phyloP scores from a whole-genome alignment of 2,329 filamentous ascomycete species.

The Conoideocrella luteorostrata region DNA sequence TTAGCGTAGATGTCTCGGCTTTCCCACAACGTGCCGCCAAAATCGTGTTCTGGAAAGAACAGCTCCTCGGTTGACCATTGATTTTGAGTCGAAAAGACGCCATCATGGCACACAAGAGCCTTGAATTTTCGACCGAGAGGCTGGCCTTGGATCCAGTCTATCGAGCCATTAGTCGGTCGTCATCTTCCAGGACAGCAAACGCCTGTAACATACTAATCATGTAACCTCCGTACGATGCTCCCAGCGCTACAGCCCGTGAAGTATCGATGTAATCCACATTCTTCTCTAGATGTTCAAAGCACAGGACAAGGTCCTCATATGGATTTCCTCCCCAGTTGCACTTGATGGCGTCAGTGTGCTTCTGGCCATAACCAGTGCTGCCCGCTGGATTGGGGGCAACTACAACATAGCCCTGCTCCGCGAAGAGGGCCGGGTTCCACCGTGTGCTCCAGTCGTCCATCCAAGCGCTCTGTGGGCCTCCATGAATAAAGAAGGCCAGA shows the following conservation, averaged over 20 bases:
- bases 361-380: conserved; percentile 75
- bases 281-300: conserved; percentile 66
- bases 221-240: conserved; percentile 69
- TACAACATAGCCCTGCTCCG: conserved; percentile 80
- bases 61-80: conserved; percentile 61
- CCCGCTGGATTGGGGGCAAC: conserved; percentile 79
- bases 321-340: conserved; percentile 80
- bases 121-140: conserved; percentile 77
- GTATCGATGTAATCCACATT: conserved; percentile 65
- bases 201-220: conserved; percentile 56
- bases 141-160: conserved; percentile 86
- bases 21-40: conserved; percentile 56
- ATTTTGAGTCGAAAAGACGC: conserved; percentile 67
- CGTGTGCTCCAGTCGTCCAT: conserved; percentile 69
- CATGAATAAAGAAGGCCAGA: conserved; percentile 73
- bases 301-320: conserved; percentile 74
- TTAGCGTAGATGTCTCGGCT: conserved; percentile 58
- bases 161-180: conserved; percentile 21
- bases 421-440: conserved; percentile 83
- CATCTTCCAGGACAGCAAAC: background rate
- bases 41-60: conserved; percentile 65
- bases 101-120: conserved; percentile 82
- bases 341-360: conserved; percentile 68
- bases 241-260: conserved; percentile 62
- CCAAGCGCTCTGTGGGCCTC: conserved; percentile 76